Evolutionary conservation across 805 yeast species (phyloP).

Genomic region (Wickerhamiella vanderwaltii): DNA sequence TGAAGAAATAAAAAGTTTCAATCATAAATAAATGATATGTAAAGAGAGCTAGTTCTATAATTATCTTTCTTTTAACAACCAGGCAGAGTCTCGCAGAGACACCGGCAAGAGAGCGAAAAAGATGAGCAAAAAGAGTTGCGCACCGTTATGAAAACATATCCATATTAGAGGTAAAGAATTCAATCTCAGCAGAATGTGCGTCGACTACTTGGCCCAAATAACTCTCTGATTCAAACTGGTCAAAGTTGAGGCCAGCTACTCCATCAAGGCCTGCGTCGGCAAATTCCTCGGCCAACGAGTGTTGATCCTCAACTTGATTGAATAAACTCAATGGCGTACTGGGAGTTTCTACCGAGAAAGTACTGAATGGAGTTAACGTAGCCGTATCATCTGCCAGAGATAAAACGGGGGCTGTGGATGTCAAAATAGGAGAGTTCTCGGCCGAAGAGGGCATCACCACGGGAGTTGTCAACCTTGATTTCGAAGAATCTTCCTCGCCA

Average conservation of each 20-base stretch:
- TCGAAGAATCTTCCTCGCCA: neutral
- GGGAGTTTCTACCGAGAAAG: neutral
- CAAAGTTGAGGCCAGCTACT: slow-evolving; percentile 11
- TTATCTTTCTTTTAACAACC: too few species aligned
- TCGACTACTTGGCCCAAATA: slow-evolving; percentile 20
- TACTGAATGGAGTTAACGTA: slow-evolving; percentile 1
- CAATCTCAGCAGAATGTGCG: slow-evolving; percentile 16
- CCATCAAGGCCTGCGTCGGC: slow-evolving; percentile 2
- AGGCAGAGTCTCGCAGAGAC: too few species aligned
- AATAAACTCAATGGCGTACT: slow-evolving; percentile 3
- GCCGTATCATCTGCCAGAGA: slow-evolving; percentile 4
- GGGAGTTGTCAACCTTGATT: too few species aligned
- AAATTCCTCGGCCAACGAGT: neutral
- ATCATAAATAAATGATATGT: too few species aligned
- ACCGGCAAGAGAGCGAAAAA: too few species aligned
- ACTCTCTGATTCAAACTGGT: slow-evolving; percentile 8
- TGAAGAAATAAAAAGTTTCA: too few species aligned
- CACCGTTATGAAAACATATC: too few species aligned
- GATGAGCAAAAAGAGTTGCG: too few species aligned
- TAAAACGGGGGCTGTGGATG: neutral
- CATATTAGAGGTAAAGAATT: slow-evolving; percentile 18
- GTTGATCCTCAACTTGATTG: slow-evolving; percentile 7
- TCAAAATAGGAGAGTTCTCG: neutral
- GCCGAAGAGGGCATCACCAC: neutral
- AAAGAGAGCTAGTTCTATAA: too few species aligned